Percentiles rank a stretch among this genome's conserved stretches.
phyloP scores from a whole-genome alignment of 2,329 filamentous ascomycete species.

The Fusarium goolgardi region DNA sequence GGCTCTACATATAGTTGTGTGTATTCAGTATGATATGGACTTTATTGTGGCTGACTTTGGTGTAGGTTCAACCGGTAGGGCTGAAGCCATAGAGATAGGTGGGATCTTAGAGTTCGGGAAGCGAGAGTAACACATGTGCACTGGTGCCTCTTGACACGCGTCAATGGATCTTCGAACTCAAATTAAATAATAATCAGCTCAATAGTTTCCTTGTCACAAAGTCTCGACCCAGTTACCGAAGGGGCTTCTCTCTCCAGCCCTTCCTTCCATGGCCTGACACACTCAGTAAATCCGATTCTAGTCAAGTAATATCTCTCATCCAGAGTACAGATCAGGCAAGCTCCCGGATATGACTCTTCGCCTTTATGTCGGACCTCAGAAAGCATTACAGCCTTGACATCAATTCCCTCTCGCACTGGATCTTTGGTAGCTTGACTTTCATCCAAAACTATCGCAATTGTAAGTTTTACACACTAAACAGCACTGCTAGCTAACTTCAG shows the following conservation, averaged over 20 bases:
- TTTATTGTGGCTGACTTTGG: not conserved
- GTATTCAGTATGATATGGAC: not conserved
- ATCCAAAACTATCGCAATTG: not conserved
- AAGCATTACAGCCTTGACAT: conserved; percentile 8
- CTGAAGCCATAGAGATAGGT: too few relatives aligned
- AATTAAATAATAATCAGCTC: not conserved
- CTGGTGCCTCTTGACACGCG: not conserved
- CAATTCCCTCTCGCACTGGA: not conserved
- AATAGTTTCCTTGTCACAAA: not conserved
- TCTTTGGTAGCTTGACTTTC: not conserved
- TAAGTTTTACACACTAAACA: not conserved
- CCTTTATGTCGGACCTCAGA: not conserved
- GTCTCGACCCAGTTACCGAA: not conserved
- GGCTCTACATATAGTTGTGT: not conserved
- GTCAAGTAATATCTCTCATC: conserved; percentile 9
- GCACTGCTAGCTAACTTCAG: too few relatives aligned
- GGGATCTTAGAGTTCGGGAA: too few relatives aligned
- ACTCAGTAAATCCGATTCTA: conserved; percentile 3
- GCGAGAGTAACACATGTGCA: not conserved
- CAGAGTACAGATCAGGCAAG: conserved; percentile 8
- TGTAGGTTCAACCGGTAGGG: not conserved
- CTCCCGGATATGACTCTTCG: not conserved
- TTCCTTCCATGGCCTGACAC: not conserved
- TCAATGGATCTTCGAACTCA: not conserved
- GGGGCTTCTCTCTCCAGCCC: not conserved